Conservation (phyloP, 352 stramenopile species). For the Globisporangium takayamanum region DNA sequence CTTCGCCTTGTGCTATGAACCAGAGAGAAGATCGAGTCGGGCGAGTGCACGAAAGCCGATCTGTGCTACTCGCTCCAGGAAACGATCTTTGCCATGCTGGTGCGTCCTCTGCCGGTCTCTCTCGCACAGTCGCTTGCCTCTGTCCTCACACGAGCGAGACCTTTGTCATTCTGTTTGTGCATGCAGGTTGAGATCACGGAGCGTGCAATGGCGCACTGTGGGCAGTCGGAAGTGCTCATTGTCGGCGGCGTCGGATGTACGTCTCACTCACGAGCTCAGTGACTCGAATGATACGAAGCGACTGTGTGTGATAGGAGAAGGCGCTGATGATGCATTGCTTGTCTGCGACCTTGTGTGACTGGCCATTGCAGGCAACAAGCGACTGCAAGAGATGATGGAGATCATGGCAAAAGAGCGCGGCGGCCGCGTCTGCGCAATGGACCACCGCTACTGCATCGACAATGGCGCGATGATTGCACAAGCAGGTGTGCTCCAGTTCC, state of each 20-base stretch:
- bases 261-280: constrained; percentile 7
- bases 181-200: constrained; percentile 97
- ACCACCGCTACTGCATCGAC: constrained; percentile 99
- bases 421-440: constrained; percentile 96
- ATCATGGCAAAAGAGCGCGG: constrained; percentile 95
- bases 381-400: constrained; percentile 97
- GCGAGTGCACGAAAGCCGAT: constrained; percentile 92
- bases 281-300: constrained; percentile 64
- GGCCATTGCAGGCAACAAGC: constrained; percentile 45
- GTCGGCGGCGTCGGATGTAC: constrained; percentile 99
- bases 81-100: constrained; percentile 99
- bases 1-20: neutral
- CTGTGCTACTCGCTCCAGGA: constrained; percentile 99
- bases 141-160: neutral
- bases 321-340: constrained; percentile 35
- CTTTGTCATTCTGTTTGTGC: neutral
- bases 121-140: neutral
- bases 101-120: constrained; percentile 12
- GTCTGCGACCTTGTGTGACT: neutral
- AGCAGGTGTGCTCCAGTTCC: constrained; percentile 96
- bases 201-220: constrained; percentile 98
- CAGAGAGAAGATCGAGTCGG: constrained; percentile 74
- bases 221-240: constrained; percentile 96
- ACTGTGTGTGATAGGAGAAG: neutral
- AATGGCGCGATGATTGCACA: constrained; percentile 99